Evolutionary conservation across 805 yeast species (phyloP), one percentile per base, ranked within the genome.

Genomic region (Wickerhamiella occidentalis): DNA sequence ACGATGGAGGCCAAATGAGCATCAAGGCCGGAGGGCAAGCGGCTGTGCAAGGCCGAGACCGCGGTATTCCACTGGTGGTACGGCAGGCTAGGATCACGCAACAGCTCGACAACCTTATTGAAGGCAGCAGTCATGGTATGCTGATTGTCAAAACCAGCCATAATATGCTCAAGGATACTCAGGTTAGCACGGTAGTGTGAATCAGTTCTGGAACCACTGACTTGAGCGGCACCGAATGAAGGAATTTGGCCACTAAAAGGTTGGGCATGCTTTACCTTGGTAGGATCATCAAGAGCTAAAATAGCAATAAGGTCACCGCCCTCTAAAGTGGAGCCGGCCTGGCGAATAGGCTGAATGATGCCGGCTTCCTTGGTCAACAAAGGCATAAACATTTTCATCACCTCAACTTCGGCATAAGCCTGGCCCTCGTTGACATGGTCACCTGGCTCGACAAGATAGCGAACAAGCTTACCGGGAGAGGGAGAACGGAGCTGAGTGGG

Each of bases 351-450:
- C 70, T 90, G 96, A 48, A 88, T 85, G 51, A 76, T 73, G 75
- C 99, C 99, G 61, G 84, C 82, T 66, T 90, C 98, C 66, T 80
- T 85, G 18, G 96, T 90, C 61, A 88, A 71, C 60, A 92, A 75
- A 46, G 98, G 96, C 96, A 92, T 92, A 68, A 88, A 87, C 98
- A 92, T 92, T 69, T 92, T 92, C 99, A 92, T 92, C 57, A 92
- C 98, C 71, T 92, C 99, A 51, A 92, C 96, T 71, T 92, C 98
- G 38, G 98, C 98, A 62, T 78, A 94, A 42, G 96, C 80, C 69
- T 90, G 94, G 53, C 97, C 97, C 52, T 92, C 79, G 47, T 68
- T 69, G 59, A 92, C 77, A 62, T 90, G 97, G 55, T 90, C 98
- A 57, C 98, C 98, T 59, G 81, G 82, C 63, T 94, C 97, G 54